Conservation (phyloP, 768 basidiomycete genomes). For the Amanita subjunquillea region DNA sequence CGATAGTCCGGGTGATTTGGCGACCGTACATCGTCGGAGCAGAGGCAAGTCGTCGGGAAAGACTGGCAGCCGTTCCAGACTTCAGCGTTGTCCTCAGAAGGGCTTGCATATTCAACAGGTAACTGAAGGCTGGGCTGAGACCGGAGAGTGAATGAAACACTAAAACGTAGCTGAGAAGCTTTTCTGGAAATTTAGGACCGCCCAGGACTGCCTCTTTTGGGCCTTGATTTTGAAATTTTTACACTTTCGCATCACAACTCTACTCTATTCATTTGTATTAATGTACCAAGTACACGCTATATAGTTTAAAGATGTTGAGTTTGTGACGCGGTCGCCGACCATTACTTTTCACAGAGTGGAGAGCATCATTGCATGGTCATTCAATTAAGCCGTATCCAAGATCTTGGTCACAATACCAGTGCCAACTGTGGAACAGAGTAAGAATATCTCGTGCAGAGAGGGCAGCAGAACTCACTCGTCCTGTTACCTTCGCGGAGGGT, state of each 20-base stretch:
- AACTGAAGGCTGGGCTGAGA: conserved; percentile 21
- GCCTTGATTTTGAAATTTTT: not conserved
- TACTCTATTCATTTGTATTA: not conserved
- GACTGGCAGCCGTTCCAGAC: not conserved
- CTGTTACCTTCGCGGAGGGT: conserved; percentile 92
- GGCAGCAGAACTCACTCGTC: conserved; percentile 53
- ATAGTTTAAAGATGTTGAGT: not conserved
- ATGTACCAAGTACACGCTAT: not conserved
- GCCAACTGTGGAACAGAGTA: conserved; percentile 45
- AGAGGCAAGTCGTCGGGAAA: not conserved
- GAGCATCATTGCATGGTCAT: not conserved
- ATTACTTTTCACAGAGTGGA: conserved; percentile 1
- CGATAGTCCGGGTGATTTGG: conserved; percentile 36
- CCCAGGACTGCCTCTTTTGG: conserved; percentile 12
- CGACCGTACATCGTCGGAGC: conserved; percentile 1
- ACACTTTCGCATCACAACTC: not conserved
- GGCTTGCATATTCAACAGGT: conserved; percentile 3
- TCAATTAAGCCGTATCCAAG: conserved; percentile 24
- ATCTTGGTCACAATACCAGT: conserved; percentile 93
- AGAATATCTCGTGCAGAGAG: not conserved
- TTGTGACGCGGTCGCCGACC: not conserved
- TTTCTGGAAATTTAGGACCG: not conserved
- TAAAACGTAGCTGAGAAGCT: conserved; percentile 12
- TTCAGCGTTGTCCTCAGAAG: not conserved
- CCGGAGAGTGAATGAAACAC: conserved; percentile 19